Percentiles rank a stretch among this genome's conserved stretches.
Evolutionary conservation across 1,284 basidiomycete genomes (phyloP).

Genomic region (Pseudozyma pruni): DNA sequence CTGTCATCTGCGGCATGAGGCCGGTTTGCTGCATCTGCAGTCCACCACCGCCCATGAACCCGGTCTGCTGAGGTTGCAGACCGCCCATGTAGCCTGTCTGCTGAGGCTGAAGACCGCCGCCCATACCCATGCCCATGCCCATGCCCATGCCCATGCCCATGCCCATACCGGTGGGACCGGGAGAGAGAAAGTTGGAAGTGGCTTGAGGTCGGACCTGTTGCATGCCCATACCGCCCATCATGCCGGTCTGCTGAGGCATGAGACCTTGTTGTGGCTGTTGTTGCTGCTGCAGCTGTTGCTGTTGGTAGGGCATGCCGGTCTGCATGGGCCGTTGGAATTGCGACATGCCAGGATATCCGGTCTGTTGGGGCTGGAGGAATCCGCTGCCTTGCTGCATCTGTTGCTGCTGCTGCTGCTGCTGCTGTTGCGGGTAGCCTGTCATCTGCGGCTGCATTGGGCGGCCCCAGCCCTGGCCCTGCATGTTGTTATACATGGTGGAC

Average conservation of each 20-base stretch:
- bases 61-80: slow-evolving; percentile 54
- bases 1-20: slow-evolving; percentile 66
- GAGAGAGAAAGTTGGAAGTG: slow-evolving; percentile 37
- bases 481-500: slow-evolving; percentile 56
- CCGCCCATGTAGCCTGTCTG: slow-evolving; percentile 57
- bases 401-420: slow-evolving; percentile 50
- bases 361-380: slow-evolving; percentile 53
- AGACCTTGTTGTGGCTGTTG: slow-evolving; percentile 41
- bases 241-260: slow-evolving; percentile 35
- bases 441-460: slow-evolving; percentile 52
- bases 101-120: slow-evolving; percentile 49
- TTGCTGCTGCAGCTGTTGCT: slow-evolving; percentile 33
- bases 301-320: slow-evolving; percentile 40
- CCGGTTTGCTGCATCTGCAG: slow-evolving; percentile 61
- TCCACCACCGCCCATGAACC: slow-evolving; percentile 48
- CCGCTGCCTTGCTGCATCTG: slow-evolving; percentile 45
- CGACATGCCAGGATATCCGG: slow-evolving; percentile 51
- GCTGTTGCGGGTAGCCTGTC: slow-evolving; percentile 55
- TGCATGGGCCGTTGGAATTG: slow-evolving; percentile 57
- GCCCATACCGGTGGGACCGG: slow-evolving; percentile 52
- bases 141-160: slow-evolving; percentile 37
- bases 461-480: slow-evolving; percentile 58
- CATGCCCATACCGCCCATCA: slow-evolving; percentile 45
- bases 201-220: slow-evolving; percentile 35
- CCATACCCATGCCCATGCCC: slow-evolving; percentile 29